A percentile compares a stretch with the other conserved stretches of the same genome.
phyloP scores from a whole-genome alignment of 2,329 filamentous ascomycete species.

The Curvularia sp. region DNA sequence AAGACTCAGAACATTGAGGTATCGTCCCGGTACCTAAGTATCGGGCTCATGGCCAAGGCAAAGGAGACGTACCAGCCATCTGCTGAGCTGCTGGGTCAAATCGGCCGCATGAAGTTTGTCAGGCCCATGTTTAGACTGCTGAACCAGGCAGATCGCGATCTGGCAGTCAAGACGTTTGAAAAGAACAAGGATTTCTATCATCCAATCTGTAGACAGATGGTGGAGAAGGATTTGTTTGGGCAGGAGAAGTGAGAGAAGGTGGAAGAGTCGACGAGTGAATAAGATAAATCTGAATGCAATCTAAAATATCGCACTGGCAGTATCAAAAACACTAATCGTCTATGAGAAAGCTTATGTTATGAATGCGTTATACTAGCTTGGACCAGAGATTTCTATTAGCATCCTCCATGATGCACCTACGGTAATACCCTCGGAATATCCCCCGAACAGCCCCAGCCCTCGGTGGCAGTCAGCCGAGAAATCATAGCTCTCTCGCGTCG shows the following conservation, averaged over 20 bases:
- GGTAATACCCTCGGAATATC: constrained; percentile 22
- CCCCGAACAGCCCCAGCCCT: constrained; percentile 18
- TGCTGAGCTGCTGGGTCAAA: constrained; percentile 76
- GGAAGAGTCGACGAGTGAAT: neutral
- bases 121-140: constrained; percentile 81
- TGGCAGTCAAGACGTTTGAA: constrained; percentile 84
- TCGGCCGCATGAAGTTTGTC: constrained; percentile 98
- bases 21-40: constrained; percentile 77
- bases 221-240: constrained; percentile 80
- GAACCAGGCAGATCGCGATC: constrained; percentile 73
- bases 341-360: neutral
- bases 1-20: constrained; percentile 87
- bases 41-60: constrained; percentile 79
- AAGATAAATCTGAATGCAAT: neutral
- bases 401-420: neutral
- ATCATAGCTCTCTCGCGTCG: constrained; percentile 8
- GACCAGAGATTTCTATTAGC: neutral
- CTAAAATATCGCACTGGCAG: too few species aligned
- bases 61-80: constrained; percentile 72
- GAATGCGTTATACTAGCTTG: neutral
- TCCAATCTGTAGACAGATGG: constrained; percentile 80
- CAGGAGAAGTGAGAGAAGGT: constrained; percentile 22
- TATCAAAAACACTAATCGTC: neutral
- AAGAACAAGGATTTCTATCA: constrained; percentile 94
- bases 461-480: constrained; percentile 15